These are phyloP conservation scores for Vitis hybrid DNA, from an alignment of 177 flowering plant genomes.

Conservation along the genomic window DNA sequence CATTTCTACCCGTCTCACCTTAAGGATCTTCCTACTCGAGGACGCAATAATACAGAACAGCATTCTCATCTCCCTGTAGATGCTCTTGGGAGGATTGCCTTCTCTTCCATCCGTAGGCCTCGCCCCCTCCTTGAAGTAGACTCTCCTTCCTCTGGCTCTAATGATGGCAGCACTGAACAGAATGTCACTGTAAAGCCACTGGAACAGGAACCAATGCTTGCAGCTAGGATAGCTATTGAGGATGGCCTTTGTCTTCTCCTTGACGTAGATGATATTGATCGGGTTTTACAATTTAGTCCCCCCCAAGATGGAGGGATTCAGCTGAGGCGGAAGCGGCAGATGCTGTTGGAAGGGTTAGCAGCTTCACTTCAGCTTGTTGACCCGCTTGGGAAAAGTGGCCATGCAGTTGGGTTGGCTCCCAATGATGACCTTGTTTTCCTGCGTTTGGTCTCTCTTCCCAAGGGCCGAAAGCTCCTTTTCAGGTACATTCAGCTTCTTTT, in stretches of 20 bases:
- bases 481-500: constrained; percentile 70
- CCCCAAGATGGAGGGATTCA: constrained; percentile 82
- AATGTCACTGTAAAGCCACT: constrained; percentile 66
- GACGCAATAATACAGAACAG: constrained; percentile 58
- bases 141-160: constrained; percentile 46
- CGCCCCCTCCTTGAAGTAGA: constrained; percentile 90
- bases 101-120: constrained; percentile 82
- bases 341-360: constrained; percentile 82
- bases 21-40: constrained; percentile 70
- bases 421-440: constrained; percentile 89
- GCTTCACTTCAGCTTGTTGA: constrained; percentile 90
- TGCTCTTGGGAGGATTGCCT: constrained; percentile 69
- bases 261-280: constrained; percentile 91
- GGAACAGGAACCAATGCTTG: constrained; percentile 96
- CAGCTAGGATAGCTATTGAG: constrained; percentile 86
- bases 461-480: constrained; percentile 80
- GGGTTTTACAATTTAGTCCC: constrained; percentile 65
- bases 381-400: constrained; percentile 73
- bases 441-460: constrained; percentile 78
- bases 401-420: constrained; percentile 53
- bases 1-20: constrained; percentile 74
- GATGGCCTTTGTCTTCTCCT: constrained; percentile 85
- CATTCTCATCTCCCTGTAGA: constrained; percentile 65
- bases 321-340: constrained; percentile 65
- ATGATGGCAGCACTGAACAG: constrained; percentile 48